Conservation (phyloP, 441 rosid genomes). For the Arabidopsis hybrid region DNA sequence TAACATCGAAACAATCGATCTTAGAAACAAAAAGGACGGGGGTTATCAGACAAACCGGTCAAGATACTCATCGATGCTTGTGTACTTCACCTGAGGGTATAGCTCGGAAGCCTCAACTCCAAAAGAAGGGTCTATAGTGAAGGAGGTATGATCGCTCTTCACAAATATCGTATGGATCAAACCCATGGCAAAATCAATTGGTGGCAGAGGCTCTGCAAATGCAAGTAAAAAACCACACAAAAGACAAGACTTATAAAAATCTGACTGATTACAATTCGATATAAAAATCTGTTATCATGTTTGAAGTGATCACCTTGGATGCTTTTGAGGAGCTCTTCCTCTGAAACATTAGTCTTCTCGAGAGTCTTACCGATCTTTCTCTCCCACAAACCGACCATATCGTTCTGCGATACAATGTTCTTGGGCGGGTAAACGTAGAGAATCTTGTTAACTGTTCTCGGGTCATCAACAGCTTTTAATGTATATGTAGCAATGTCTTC, state of each 20-base stretch:
- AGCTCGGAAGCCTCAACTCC: slow-evolving; percentile 73
- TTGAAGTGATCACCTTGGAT: slow-evolving; percentile 49
- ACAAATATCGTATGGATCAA: slow-evolving; percentile 58
- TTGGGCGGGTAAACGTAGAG: slow-evolving; percentile 55
- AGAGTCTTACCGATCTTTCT: slow-evolving; percentile 57
- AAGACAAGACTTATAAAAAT: neutral
- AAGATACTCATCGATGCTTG: slow-evolving; percentile 54
- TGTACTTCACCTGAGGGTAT: slow-evolving; percentile 64
- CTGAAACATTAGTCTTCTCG: slow-evolving; percentile 53
- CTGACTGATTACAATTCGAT: neutral
- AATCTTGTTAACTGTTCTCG: slow-evolving; percentile 58
- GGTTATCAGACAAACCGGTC: slow-evolving; percentile 45
- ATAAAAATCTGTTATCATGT: neutral
- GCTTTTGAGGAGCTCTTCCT: slow-evolving; percentile 53
- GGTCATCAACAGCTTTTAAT: slow-evolving; percentile 61
- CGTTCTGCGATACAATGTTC: slow-evolving; percentile 61
- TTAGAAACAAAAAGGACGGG: slow-evolving; percentile 1
- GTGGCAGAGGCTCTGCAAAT: slow-evolving; percentile 56
- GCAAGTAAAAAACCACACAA: neutral
- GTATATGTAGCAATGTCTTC: slow-evolving; percentile 55
- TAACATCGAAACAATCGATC: neutral
- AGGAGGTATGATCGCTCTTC: slow-evolving; percentile 59
- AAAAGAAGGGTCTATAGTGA: slow-evolving; percentile 53
- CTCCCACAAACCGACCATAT: slow-evolving; percentile 64
- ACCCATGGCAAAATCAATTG: slow-evolving; percentile 52